phyloP scores from a whole-genome alignment of 73 alveolate genomes.

The Paraurostyla sp. region DNA sequence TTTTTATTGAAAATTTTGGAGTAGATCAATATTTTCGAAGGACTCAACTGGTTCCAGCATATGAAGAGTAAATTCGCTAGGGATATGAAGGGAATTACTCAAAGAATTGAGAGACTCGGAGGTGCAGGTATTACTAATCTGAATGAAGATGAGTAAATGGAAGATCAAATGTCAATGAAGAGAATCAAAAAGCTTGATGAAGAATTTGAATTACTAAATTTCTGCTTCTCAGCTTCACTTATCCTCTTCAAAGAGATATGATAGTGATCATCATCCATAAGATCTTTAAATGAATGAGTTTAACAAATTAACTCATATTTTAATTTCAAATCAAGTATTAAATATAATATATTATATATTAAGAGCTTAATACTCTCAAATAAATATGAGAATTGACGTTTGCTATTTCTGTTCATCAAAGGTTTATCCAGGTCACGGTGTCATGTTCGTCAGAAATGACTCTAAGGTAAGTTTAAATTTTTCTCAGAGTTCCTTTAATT shows the following conservation, averaged over 20 bases:
- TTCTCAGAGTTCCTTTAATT: background rate
- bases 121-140: background rate
- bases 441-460: constrained; percentile 97
- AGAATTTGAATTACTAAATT: constrained; percentile 67
- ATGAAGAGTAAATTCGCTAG: constrained; percentile 66
- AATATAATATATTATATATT: constrained; percentile 17
- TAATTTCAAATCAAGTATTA: background rate
- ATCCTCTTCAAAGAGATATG: constrained; percentile 72
- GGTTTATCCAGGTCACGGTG: constrained; percentile 98
- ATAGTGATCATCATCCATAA: too few species aligned
- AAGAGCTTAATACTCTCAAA: background rate
- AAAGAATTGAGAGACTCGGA: constrained; percentile 34
- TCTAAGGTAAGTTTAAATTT: constrained; percentile 77
- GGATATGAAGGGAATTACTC: constrained; percentile 73
- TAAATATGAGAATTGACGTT: constrained; percentile 95
- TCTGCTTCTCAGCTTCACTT: constrained; percentile 65
- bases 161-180: constrained; percentile 64
- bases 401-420: constrained; percentile 98
- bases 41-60: constrained; percentile 96
- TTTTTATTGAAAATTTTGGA: constrained; percentile 91
- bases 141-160: constrained; percentile 53
- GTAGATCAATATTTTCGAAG: constrained; percentile 88
- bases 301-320: background rate
- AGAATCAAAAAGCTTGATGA: constrained; percentile 33
- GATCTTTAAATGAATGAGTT: background rate